These are phyloP conservation scores for Cutaneotrichosporon spelunceum DNA, from an alignment of 1,284 basidiomycete species.

Conservation along the genomic window DNA sequence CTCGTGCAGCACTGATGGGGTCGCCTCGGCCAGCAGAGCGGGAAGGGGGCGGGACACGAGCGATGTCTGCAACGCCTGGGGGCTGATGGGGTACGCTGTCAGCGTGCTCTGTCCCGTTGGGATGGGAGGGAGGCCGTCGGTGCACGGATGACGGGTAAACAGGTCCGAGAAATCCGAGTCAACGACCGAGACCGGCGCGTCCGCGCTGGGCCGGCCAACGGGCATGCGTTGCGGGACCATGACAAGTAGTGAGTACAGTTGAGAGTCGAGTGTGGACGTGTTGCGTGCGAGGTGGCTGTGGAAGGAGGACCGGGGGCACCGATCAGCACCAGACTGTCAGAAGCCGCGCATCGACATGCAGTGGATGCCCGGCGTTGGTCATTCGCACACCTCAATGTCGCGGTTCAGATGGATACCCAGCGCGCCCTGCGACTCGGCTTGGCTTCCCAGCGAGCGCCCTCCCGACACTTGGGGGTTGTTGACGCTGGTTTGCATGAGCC, in stretches of 20 bases:
- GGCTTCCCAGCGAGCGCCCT: too few relatives aligned
- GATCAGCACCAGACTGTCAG: not conserved
- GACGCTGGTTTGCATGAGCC: too few relatives aligned
- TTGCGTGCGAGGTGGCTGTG: not conserved
- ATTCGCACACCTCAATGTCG: too few relatives aligned
- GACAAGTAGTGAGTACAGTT: not conserved
- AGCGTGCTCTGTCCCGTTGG: not conserved
- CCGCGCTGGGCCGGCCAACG: slow-evolving; percentile 1
- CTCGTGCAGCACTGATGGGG: not conserved
- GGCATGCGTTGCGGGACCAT: not conserved
- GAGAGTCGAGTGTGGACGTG: not conserved
- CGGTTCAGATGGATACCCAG: too few relatives aligned
- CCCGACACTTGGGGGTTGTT: too few relatives aligned
- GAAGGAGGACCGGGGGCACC: not conserved
- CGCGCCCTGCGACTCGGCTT: too few relatives aligned
- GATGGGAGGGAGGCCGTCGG: not conserved
- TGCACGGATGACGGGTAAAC: not conserved
- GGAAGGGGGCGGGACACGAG: not conserved
- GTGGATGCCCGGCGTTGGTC: not conserved
- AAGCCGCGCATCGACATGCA: not conserved
- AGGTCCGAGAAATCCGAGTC: not conserved
- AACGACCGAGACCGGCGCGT: slow-evolving; percentile 4
- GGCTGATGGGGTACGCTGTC: not conserved
- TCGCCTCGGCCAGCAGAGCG: not conserved
- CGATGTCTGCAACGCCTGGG: not conserved